Conservation (phyloP, 305 asterid genomes). For the Fraxinus platypoda region DNA sequence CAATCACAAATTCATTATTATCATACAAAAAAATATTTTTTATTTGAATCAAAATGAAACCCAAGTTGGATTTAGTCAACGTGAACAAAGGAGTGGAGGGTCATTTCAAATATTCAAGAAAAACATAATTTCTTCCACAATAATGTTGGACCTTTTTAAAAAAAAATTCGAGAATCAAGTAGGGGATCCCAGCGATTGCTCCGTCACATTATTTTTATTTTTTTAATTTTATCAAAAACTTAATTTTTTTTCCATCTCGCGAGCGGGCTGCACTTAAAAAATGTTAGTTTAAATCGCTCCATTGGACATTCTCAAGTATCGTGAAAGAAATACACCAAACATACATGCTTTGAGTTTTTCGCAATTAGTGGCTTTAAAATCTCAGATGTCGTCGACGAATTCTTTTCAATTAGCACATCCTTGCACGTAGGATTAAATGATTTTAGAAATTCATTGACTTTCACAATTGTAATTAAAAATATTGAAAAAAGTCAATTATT, state of each 20-base stretch:
- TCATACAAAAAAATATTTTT: neutral
- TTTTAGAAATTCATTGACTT: neutral
- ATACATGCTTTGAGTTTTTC: neutral
- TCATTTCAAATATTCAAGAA: neutral
- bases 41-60: too few species aligned
- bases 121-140: neutral
- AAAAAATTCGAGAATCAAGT: neutral
- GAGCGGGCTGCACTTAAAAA: too few species aligned
- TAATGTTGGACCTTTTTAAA: neutral
- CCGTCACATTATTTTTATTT: too few species aligned
- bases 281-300: neutral
- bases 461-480: neutral
- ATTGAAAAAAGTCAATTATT: neutral
- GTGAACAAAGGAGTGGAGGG: neutral
- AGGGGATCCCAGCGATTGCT: too few species aligned
- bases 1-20: neutral
- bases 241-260: too few species aligned
- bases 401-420: neutral
- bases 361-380: neutral
- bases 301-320: neutral
- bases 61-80: neutral
- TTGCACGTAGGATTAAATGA: neutral
- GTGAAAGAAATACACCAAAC: neutral
- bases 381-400: neutral
- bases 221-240: too few species aligned